Evolutionary conservation across 768 basidiomycete genomes (phyloP).

Genomic region (Mycena venus): DNA sequence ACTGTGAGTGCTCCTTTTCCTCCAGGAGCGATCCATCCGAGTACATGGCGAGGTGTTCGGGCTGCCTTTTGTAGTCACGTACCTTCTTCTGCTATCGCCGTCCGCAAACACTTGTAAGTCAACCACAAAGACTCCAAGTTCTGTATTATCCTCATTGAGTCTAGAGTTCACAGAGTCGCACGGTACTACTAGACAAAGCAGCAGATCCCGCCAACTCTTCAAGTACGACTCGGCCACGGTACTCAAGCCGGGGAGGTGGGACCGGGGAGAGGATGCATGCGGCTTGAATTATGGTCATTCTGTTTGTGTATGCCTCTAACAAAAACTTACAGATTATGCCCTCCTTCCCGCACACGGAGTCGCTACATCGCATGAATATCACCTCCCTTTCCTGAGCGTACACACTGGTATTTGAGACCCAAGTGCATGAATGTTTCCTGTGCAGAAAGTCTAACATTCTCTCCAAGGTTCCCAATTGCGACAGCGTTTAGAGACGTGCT

Average conservation of each 20-base stretch:
- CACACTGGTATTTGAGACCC: not conserved
- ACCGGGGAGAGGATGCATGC: constrained; percentile 16
- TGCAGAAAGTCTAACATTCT: too few species aligned
- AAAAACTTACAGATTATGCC: constrained; percentile 35
- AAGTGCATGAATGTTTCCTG: not conserved
- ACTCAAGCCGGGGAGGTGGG: not conserved
- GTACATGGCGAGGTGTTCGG: too few species aligned
- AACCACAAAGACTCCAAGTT: constrained; percentile 98
- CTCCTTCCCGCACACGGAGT: not conserved
- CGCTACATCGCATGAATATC: not conserved
- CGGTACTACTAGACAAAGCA: constrained; percentile 99
- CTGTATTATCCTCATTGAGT: constrained; percentile 99
- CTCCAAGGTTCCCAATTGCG: too few species aligned
- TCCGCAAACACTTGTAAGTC: constrained; percentile 97
- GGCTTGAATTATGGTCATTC: constrained; percentile 31
- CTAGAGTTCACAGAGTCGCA: constrained; percentile 96
- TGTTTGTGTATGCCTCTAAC: constrained; percentile 34
- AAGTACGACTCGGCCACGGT: constrained; percentile 94
- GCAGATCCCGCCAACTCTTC: constrained; percentile 97
- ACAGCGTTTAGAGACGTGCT: too few species aligned
- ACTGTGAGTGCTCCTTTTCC: too few species aligned
- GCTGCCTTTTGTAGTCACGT: too few species aligned
- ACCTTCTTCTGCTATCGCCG: constrained; percentile 97
- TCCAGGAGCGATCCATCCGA: too few species aligned
- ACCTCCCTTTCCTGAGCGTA: not conserved